A percentile compares a stretch with the other conserved stretches of the same genome.
Conservation (phyloP, 2,329 filamentous ascomycete species). For the Cytospora mali region DNA sequence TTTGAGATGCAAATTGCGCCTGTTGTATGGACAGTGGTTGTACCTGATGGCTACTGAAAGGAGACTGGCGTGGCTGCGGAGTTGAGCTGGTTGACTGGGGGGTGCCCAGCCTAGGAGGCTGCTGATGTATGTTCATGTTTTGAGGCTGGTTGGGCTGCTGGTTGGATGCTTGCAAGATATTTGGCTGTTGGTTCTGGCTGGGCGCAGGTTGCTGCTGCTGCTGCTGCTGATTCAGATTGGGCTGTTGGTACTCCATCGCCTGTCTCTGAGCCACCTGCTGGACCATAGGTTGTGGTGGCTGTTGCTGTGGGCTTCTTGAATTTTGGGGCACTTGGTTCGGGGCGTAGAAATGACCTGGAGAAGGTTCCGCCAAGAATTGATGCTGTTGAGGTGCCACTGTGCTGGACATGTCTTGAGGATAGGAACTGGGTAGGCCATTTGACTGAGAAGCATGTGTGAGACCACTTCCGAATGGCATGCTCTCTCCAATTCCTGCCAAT, state of each 20-base stretch:
- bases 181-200: constrained; percentile 32
- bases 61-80: constrained; percentile 25
- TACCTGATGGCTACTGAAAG: constrained; percentile 21
- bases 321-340: constrained; percentile 9
- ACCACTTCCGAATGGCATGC: constrained; percentile 10
- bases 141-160: constrained; percentile 22
- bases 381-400: constrained; percentile 18
- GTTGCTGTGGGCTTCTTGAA: constrained; percentile 24
- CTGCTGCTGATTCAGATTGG: constrained; percentile 32
- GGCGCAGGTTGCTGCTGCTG: constrained; percentile 32
- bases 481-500: constrained; percentile 11
- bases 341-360: constrained; percentile 4
- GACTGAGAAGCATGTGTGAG: constrained; percentile 17
- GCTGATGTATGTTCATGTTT: constrained; percentile 16
- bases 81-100: constrained; percentile 17
- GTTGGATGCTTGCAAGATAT: constrained; percentile 9
- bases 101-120: constrained; percentile 20
- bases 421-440: constrained; percentile 15
- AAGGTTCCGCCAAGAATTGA: constrained; percentile 18
- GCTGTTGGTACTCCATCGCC: constrained; percentile 26
- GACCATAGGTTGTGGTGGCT: constrained; percentile 23
- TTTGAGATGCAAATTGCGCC: constrained; percentile 10
- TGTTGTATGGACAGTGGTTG: constrained; percentile 23
- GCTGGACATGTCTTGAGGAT: constrained; percentile 19
- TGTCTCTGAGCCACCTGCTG: constrained; percentile 24